These are phyloP conservation scores for Magnolia officinalis DNA, from an alignment of 164 flowering plant species.

Conservation along the genomic window DNA sequence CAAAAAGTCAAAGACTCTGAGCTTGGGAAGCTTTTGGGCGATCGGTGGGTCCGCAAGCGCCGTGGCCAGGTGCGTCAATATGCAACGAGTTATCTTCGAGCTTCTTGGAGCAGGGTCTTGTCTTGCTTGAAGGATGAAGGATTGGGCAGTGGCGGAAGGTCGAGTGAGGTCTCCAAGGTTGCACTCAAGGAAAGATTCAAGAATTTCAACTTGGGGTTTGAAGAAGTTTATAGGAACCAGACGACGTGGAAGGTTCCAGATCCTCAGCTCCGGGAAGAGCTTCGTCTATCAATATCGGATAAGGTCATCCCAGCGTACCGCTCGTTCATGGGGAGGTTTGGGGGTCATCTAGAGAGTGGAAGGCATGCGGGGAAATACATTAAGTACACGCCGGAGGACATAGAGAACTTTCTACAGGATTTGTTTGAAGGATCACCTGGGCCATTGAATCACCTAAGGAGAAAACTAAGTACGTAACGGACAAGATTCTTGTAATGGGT, in stretches of 20 bases:
- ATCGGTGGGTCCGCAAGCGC: constrained; percentile 71
- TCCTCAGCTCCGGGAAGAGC: constrained; percentile 76
- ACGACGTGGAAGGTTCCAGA: constrained; percentile 83
- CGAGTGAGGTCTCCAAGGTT: constrained; percentile 58
- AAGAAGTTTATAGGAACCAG: constrained; percentile 72
- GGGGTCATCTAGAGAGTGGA: constrained; percentile 67
- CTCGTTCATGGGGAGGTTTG: constrained; percentile 67
- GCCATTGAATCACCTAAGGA: constrained; percentile 44
- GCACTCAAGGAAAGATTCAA: constrained; percentile 78
- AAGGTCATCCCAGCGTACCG: constrained; percentile 81
- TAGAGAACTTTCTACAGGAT: constrained; percentile 65
- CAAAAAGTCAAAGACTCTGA: constrained; percentile 85
- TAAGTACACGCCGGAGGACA: constrained; percentile 73
- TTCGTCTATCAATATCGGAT: constrained; percentile 67
- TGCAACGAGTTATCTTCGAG: constrained; percentile 73
- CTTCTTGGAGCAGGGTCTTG: constrained; percentile 76
- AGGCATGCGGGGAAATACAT: constrained; percentile 75
- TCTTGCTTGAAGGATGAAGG: constrained; percentile 84
- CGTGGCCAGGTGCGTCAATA: constrained; percentile 65
- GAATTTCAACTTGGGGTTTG: constrained; percentile 69
- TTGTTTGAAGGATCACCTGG: constrained; percentile 70
- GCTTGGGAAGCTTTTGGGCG: constrained; percentile 67
- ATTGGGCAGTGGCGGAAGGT: constrained; percentile 53
- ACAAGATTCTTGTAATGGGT: constrained; percentile 22
- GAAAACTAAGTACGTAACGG: constrained; percentile 43